phyloP scores from a whole-genome alignment of 208 protist species.

The Plasmodiophora brassicae region DNA sequence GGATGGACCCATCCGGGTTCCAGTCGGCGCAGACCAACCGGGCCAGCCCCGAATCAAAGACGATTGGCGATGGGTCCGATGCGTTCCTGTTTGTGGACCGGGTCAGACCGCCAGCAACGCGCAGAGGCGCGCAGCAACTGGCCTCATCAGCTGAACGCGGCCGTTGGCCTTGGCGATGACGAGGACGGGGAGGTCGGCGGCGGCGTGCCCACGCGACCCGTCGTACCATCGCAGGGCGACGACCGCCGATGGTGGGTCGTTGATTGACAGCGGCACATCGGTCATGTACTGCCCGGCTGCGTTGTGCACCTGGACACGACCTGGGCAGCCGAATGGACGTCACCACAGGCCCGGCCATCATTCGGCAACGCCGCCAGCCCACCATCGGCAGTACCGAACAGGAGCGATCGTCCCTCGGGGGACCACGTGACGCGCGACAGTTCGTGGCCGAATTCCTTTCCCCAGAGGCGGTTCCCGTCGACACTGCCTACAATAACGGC shows the following conservation, averaged over 20 bases:
- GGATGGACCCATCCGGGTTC: too few species aligned
- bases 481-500: slow-evolving; percentile 89
- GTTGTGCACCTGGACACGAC: slow-evolving; percentile 75
- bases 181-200: slow-evolving; percentile 70
- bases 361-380: slow-evolving; percentile 22
- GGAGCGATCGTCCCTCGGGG: slow-evolving; percentile 77
- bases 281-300: slow-evolving; percentile 67
- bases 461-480: slow-evolving; percentile 89
- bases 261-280: slow-evolving; percentile 62
- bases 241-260: background rate
- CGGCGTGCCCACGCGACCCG: slow-evolving; percentile 69
- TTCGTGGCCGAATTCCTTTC: slow-evolving; percentile 74
- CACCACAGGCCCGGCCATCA: background rate
- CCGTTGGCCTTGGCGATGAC: slow-evolving; percentile 78
- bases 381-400: slow-evolving; percentile 73
- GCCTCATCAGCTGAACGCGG: slow-evolving; percentile 82
- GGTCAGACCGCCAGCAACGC: too few species aligned
- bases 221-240: slow-evolving; percentile 60
- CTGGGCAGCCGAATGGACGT: background rate
- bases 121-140: too few species aligned
- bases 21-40: too few species aligned
- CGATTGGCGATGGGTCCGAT: slow-evolving; percentile 54
- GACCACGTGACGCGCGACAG: slow-evolving; percentile 84
- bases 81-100: too few species aligned
- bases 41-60: too few species aligned